A percentile compares a stretch with the other conserved stretches of the same genome.
phyloP scores from a whole-genome alignment of 148 eudicot genomes.

The Amaranthus hypochondriacus region DNA sequence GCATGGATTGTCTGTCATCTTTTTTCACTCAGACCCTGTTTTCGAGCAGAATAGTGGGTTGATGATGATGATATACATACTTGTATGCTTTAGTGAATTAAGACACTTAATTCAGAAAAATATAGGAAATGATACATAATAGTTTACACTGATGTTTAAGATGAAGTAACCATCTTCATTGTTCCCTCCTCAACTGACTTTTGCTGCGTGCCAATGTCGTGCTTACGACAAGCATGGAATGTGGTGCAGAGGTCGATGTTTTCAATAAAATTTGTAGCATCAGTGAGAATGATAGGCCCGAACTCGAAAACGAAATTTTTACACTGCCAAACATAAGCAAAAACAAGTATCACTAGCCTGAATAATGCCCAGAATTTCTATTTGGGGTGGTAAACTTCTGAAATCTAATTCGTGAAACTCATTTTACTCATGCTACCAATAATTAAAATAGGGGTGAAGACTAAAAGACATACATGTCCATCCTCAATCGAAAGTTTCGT shows the following conservation, averaged over 20 bases:
- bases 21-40: too few relatives aligned
- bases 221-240: conserved; percentile 57
- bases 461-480: too few relatives aligned
- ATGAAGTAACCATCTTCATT: conserved; percentile 37
- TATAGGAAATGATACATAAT: not conserved
- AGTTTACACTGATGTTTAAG: conserved; percentile 9
- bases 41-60: too few relatives aligned
- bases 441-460: too few relatives aligned
- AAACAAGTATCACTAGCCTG: not conserved
- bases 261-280: conserved; percentile 61
- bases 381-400: too few relatives aligned
- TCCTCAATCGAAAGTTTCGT: not conserved
- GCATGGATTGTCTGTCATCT: not conserved
- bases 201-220: conserved; percentile 19
- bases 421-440: too few relatives aligned
- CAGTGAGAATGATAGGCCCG: conserved; percentile 54
- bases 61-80: conserved; percentile 5
- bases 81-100: not conserved
- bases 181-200: conserved; percentile 12
- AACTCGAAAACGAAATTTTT: conserved; percentile 71
- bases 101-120: not conserved
- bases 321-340: conserved; percentile 46
- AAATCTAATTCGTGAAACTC: too few relatives aligned
- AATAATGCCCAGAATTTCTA: not conserved
- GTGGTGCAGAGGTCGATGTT: conserved; percentile 55